These are phyloP conservation scores for Backusella sp. DNA, from an alignment of 192 early-diverging fungal genomes.

Conservation along the genomic window DNA sequence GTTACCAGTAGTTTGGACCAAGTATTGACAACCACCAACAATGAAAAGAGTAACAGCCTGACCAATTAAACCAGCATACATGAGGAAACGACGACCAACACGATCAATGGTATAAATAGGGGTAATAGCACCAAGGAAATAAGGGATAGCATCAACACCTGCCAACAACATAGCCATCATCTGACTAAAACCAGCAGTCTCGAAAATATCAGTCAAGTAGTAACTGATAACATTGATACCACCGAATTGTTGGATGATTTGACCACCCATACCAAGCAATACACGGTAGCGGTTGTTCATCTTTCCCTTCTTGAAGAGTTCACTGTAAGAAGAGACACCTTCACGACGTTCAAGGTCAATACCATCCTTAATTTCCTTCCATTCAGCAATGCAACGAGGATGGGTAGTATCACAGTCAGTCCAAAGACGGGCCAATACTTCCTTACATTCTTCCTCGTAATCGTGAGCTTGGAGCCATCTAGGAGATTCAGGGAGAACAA, in stretches of 20 bases:
- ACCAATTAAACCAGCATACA: conserved; percentile 34
- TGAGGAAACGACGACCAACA: conserved; percentile 66
- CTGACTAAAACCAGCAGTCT: conserved; percentile 48
- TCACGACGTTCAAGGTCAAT: conserved; percentile 21
- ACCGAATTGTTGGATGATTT: conserved; percentile 30
- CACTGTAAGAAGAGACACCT: conserved; percentile 25
- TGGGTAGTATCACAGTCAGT: conserved; percentile 19
- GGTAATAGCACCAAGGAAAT: conserved; percentile 71
- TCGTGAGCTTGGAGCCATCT: conserved; percentile 60
- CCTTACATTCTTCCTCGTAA: conserved; percentile 22
- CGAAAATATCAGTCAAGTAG: conserved; percentile 42
- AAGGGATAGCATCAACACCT: conserved; percentile 69
- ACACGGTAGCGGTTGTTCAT: conserved; percentile 28
- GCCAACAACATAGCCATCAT: conserved; percentile 48
- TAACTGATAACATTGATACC: conserved; percentile 42
- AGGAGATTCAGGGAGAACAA: conserved; percentile 73
- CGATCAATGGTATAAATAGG: conserved; percentile 72
- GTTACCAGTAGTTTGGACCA: conserved; percentile 20
- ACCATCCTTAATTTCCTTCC: conserved; percentile 18
- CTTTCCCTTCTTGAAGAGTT: conserved; percentile 25
- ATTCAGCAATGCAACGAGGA: conserved; percentile 21
- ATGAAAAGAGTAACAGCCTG: conserved; percentile 30
- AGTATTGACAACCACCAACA: conserved; percentile 27
- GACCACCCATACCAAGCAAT: conserved; percentile 22
- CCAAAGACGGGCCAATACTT: conserved; percentile 22